phyloP scores from a whole-genome alignment of 2,329 filamentous ascomycete genomes.

The Plectosphaerella cucumerina region DNA sequence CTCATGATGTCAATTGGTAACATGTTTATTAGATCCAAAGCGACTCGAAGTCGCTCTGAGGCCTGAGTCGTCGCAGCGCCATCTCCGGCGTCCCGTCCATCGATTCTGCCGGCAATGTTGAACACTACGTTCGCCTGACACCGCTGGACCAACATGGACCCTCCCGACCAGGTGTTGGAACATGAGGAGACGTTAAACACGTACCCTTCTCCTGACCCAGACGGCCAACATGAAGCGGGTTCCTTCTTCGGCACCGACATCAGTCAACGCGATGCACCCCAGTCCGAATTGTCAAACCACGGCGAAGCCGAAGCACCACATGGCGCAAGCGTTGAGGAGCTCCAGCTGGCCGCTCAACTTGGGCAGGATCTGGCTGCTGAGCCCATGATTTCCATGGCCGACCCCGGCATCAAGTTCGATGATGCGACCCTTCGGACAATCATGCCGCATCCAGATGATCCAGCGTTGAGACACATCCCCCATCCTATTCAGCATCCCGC shows the following conservation, averaged over 20 bases:
- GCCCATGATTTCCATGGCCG: conserved; percentile 44
- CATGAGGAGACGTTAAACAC: conserved; percentile 8
- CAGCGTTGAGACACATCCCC: neutral
- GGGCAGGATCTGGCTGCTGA: conserved; percentile 47
- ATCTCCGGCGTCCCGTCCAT: neutral
- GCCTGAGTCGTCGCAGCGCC: no score
- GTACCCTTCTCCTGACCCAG: conserved; percentile 8
- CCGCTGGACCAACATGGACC: conserved; percentile 2
- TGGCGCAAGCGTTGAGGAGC: conserved; percentile 47
- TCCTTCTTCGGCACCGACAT: conserved; percentile 6
- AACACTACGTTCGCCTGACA: no score
- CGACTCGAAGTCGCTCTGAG: neutral
- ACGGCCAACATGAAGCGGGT: conserved; percentile 8
- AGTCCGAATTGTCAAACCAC: neutral
- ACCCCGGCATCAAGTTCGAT: conserved; percentile 38
- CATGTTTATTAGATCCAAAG: neutral
- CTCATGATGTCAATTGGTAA: neutral
- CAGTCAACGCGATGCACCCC: conserved; percentile 6
- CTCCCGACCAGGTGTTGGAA: conserved; percentile 3
- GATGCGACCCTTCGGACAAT: conserved; percentile 39
- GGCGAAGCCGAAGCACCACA: conserved; percentile 13
- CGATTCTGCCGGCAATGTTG: neutral
- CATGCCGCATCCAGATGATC: conserved; percentile 33
- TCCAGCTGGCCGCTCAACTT: conserved; percentile 55
- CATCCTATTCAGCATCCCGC: conserved; percentile 15